phyloP scores from a whole-genome alignment of 2,329 filamentous ascomycete species.

The Penicillium sp. region DNA sequence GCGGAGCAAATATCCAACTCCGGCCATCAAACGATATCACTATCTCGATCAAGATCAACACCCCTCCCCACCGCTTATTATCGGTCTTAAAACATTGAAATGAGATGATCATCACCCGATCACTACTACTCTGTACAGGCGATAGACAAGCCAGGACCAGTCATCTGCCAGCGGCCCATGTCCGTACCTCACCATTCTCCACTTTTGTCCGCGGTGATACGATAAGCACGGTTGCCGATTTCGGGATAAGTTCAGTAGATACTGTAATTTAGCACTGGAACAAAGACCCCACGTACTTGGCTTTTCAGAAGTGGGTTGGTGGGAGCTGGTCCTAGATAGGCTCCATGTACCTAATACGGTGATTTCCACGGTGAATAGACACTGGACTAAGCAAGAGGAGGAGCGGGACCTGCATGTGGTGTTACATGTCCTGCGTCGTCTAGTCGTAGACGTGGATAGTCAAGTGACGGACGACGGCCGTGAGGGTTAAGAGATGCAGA shows the following conservation, averaged over 20 bases:
- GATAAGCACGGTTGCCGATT: constrained; percentile 14
- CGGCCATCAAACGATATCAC: neutral
- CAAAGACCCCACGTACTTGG: no score
- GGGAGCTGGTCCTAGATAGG: neutral
- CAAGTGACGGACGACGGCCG: neutral
- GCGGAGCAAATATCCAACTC: neutral
- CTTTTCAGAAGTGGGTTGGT: neutral
- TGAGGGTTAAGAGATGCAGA: neutral
- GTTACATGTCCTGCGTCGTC: neutral
- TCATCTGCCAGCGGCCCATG: neutral
- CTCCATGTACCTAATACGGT: neutral
- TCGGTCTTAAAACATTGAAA: neutral
- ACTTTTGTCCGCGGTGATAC: neutral
- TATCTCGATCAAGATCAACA: neutral
- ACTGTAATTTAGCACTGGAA: no score
- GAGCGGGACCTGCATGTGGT: neutral
- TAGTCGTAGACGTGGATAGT: neutral
- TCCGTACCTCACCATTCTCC: neutral
- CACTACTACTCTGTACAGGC: neutral
- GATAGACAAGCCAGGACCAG: neutral
- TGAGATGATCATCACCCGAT: neutral
- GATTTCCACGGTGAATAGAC: neutral
- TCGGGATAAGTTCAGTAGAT: constrained; percentile 10
- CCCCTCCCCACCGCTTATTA: neutral
- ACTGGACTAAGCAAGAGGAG: neutral